Conservation (phyloP, 345 rosid species). For the Salix suchowensis region DNA sequence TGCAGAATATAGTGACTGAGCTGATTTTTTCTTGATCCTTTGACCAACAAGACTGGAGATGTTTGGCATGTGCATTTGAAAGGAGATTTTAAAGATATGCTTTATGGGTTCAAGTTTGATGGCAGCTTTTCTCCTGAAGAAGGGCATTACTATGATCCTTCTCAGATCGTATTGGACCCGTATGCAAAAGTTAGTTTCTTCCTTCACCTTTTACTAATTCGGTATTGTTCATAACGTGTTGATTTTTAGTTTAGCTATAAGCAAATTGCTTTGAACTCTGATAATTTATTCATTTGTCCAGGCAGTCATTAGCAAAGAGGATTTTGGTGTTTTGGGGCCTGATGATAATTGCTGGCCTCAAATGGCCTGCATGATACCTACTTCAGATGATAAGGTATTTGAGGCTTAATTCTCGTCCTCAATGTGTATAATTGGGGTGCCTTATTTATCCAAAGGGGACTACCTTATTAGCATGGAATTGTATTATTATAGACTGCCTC, state of each 20-base stretch:
- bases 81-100: constrained; percentile 67
- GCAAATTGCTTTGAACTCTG: neutral
- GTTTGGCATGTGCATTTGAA: constrained; percentile 76
- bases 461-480: neutral
- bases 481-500: neutral
- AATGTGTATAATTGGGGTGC: neutral
- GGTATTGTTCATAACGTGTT: neutral
- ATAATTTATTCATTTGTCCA: constrained; percentile 28
- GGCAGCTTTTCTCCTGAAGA: constrained; percentile 65
- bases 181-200: constrained; percentile 64
- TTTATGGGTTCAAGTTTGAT: constrained; percentile 76
- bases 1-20: constrained; percentile 70
- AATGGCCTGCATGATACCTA: constrained; percentile 85
- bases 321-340: constrained; percentile 65
- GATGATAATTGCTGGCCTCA: constrained; percentile 83
- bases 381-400: constrained; percentile 57
- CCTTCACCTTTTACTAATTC: neutral
- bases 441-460: neutral
- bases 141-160: constrained; percentile 62
- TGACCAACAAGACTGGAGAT: constrained; percentile 66
- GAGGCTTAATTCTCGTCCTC: neutral
- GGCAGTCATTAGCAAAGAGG: constrained; percentile 85
- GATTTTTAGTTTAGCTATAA: neutral
- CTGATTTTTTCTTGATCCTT: constrained; percentile 62
- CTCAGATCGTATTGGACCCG: constrained; percentile 75